Base-by-base conservation (phyloP, 2,329 filamentous ascomycete species). In the Aureobasidium mangrovei region DNA sequence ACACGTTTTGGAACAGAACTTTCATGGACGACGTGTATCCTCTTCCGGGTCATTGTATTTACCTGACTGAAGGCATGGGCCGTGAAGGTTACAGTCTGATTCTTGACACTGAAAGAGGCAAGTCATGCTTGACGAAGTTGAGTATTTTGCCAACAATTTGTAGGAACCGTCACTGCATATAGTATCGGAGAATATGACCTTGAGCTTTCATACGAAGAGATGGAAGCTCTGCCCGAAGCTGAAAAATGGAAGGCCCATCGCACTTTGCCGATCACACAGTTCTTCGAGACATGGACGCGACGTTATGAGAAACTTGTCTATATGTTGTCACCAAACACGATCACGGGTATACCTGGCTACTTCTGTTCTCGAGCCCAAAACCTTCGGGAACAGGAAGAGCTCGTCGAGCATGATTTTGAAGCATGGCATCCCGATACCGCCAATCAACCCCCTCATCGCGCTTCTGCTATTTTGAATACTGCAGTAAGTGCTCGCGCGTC, bases 151-250 rank as follows among this genome's bases (percentile, higher is more conserved):
- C 39, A 4, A 48, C 26, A 8, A 7, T 18, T 4, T 7, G 7
- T n/a, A 51, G 47, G 47, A n/a, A 51, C 47, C 3, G 33, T 40
- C 7, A 51, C 47, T 18, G 47, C 36, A 32, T 41, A 8, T 18
- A 51, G 38, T 28, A 40, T 49, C 36, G 28, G 12, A 26, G 35
- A 18, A 4, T 49, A 40, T 7, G 7, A 32, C 8, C 3, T 32
- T 5, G 10, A 4, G 2, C 5, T 9, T 7, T 29, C 36, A 9
- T 28, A n/a, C 18, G 33, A 48, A 4, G 4, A 10, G 2, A 4
- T 9, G 12, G 7, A 47, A 12, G 1, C n/a, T 7, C 9, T 29
- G 7, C 33, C 45, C 2, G 9, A 29, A 5, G 8, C 4, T 1
- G 36, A 49, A 8, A 7, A 32, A 40, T 49, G 46, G 46, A 29